Base-by-base conservation (phyloP, 202 grass and related monocot species). In the Setaria italica region DNA sequence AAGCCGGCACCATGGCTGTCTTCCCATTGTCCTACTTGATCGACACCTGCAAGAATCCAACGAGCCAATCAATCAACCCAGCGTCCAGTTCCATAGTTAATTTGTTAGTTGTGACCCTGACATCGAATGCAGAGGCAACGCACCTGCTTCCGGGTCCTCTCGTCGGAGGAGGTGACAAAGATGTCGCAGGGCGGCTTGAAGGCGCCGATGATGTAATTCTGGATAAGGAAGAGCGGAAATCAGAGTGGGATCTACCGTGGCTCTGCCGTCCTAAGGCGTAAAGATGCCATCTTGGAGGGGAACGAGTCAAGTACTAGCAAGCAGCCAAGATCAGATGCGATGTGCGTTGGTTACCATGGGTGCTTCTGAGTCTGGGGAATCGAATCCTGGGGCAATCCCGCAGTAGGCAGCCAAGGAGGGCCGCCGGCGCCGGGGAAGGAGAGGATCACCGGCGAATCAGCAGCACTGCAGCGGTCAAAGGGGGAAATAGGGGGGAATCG, bases 11-110 rank as follows among this genome's bases (percentile, higher is more conserved):
- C 90, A 91, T 94, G 30, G 64, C 37, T 1, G 90, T 92, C 84
- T 95, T 91, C 32, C 93, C 96, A 43, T 95, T 98, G 37, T 94
- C 96, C 85, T 95, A 95, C 88, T 95, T 94, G 72, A 94, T 76
- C 20, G 90, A 55, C 63, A 85, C 88, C 92, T 94, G 82, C 58
- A 79, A 76, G 41, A 64, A 48, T 30, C 33, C n/a, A 20, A 6
- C 1, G 15, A 80, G 5, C 37, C 75, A 41, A 37, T 25, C 21
- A 70, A 46, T 30, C 50, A 80, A 29, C 15, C 51, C 7, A 70
- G 13, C 3, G 16, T 1, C 16, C 59, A 45, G 7, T 14, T 34
- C 9, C 11, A 12, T 0, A 53, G 60, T 25, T 9, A 12, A 9
- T 4, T 20, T 21, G 47, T 11, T 30, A 46, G 11, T 0, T 47